These are phyloP conservation scores for Globomyces sp. DNA, from an alignment of 371 early-diverging fungal species.

Conservation along the genomic window DNA sequence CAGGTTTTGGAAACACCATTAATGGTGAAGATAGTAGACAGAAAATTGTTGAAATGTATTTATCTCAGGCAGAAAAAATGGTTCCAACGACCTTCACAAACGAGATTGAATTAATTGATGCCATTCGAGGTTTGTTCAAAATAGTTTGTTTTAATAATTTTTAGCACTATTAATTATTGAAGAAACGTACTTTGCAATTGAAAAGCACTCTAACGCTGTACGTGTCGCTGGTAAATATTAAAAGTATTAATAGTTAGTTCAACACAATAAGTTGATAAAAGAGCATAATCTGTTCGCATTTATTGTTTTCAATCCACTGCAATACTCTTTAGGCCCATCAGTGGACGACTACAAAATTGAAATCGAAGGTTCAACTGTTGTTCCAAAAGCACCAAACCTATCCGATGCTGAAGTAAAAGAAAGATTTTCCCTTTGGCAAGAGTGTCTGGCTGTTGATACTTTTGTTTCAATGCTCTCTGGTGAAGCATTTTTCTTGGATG, in stretches of 20 bases:
- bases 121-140: not conserved
- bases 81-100: not conserved
- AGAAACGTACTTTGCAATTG: conserved; percentile 8
- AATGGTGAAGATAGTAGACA: conserved; percentile 1
- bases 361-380: not conserved
- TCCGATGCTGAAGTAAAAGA: conserved; percentile 17
- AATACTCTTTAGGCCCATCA: not conserved
- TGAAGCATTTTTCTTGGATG: conserved; percentile 7
- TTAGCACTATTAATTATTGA: conserved; percentile 3
- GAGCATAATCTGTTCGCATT: conserved; percentile 7
- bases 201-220: not conserved
- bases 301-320: conserved; percentile 12
- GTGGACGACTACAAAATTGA: not conserved
- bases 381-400: conserved; percentile 1
- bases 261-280: not conserved
- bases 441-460: conserved; percentile 14
- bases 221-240: not conserved
- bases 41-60: conserved; percentile 8
- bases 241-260: not conserved
- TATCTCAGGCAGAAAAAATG: conserved; percentile 14
- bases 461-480: conserved; percentile 6
- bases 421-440: conserved; percentile 14
- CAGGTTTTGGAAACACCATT: not conserved
- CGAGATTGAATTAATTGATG: conserved; percentile 12
- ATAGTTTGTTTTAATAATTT: too few species aligned